Evolutionary conservation across 768 basidiomycete species (phyloP).

Genomic region (Suillus bovinus): DNA sequence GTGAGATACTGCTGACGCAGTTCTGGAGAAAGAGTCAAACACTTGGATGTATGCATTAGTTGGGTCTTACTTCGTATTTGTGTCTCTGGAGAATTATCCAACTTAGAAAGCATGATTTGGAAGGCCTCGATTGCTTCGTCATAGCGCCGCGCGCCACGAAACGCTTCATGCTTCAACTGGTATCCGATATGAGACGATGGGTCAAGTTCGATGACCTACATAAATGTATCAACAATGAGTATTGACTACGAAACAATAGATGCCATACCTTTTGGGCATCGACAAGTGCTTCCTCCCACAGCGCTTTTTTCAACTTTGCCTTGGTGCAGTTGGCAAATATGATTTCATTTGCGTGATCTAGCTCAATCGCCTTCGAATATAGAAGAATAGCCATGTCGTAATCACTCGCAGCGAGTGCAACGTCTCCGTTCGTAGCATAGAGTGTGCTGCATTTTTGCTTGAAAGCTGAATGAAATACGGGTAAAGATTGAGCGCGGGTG

Average conservation of each 20-base stretch:
- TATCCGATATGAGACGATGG: not conserved
- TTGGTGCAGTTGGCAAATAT: not conserved
- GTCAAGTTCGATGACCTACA: not conserved
- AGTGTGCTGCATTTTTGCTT: not conserved
- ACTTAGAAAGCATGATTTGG: not conserved
- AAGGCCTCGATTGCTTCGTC: not conserved
- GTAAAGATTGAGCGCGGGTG: not conserved
- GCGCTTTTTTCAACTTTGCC: not conserved
- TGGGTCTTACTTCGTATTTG: not conserved
- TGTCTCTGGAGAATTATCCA: not conserved
- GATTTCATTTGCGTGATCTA: not conserved
- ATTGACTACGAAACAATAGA: not conserved
- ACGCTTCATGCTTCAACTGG: not conserved
- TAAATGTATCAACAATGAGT: not conserved
- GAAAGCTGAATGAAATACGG: not conserved
- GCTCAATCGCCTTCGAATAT: not conserved
- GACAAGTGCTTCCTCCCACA: not conserved
- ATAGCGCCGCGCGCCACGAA: not conserved
- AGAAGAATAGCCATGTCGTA: not conserved
- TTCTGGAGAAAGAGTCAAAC: not conserved
- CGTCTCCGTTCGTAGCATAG: not conserved
- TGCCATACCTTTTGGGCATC: not conserved
- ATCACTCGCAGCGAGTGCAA: not conserved
- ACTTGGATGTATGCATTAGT: not conserved
- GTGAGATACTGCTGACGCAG: not conserved